These are phyloP conservation scores for Closterium sp. DNA, from an alignment of 139 green algal genomes.

Conservation along the genomic window DNA sequence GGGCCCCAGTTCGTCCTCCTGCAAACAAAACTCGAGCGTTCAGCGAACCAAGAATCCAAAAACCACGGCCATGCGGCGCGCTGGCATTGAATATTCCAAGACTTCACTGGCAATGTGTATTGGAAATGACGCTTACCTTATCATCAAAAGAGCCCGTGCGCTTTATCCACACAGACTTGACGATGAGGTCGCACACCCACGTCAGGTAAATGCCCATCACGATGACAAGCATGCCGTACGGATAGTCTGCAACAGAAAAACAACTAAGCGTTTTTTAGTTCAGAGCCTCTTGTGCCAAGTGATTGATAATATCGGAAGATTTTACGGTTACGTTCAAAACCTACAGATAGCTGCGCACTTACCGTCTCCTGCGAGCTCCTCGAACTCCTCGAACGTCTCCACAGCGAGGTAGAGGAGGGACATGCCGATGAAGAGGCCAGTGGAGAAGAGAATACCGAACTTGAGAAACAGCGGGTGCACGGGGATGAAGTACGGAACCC, in stretches of 20 bases:
- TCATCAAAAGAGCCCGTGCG: not conserved
- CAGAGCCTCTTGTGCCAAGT: not conserved
- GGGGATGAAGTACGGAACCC: conserved; percentile 19
- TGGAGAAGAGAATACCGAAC: conserved; percentile 18
- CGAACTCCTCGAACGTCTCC: not conserved
- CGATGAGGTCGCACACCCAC: not conserved
- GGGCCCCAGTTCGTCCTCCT: not conserved
- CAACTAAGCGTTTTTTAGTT: not conserved
- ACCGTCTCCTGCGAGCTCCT: not conserved
- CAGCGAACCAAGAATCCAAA: not conserved
- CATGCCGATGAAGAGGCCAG: conserved; percentile 26
- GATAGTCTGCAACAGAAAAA: not conserved
- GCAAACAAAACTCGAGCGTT: not conserved
- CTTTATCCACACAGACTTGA: not conserved
- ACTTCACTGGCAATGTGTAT: not conserved
- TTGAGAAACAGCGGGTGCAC: not conserved
- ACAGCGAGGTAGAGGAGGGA: conserved; percentile 1
- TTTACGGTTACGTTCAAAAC: no score
- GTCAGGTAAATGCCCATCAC: not conserved
- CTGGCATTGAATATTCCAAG: no score
- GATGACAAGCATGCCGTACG: not conserved
- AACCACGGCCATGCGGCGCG: no score
- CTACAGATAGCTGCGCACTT: not conserved
- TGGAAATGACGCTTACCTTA: not conserved
- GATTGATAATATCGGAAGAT: not conserved